Evolutionary conservation across 2,329 filamentous ascomycete species (phyloP), one percentile per base, ranked within the genome.

Genomic region (Lecanosticta acicola): DNA sequence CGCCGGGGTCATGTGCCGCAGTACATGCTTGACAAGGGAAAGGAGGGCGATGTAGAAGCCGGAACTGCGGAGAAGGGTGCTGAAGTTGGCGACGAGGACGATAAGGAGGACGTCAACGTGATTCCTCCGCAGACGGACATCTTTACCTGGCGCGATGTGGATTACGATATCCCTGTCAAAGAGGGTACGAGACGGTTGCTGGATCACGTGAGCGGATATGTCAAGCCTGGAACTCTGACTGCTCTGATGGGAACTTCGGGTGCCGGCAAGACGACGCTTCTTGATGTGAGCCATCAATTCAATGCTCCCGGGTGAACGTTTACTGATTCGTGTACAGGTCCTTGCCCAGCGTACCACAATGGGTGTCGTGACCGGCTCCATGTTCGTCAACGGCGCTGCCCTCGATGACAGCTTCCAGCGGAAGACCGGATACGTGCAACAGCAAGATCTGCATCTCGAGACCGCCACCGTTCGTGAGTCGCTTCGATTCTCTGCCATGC

Each of bases 371-470:
- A 81, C 78, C 0, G 81, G 81, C 3, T 77, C 82, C 43, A 83
- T 84, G 76, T 65, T 84, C 10, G 80, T 85, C 9, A 79, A 83
- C 50, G 81, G 80, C 3, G 74, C 68, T 45, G 70, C 73, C 0
- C 69, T 76, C 0, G 76, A 79, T 51, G 66, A 67, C 4, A 77
- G 73, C 39, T 84, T 84, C 52, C 80, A 83, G 48, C 71, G 81
- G 4, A 80, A 81, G 59, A 83, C 79, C 0, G 81, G 81, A 0
- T 84, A 84, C 54, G 80, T 82, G 5, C 80, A 84, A 54, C 81
- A 84, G 47, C 79, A 84, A 62, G 80, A 86, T 64, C 63, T 81
- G 0, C 77, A 80, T 49, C 64, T 79, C 4, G 66, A 71, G 33
- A 80, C 75, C 0, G 65, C 77, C 2, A 80, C 78, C 0, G 75